Conservation (phyloP, 2,329 filamentous ascomycete genomes). For the Neofusicoccum cordaticola region DNA sequence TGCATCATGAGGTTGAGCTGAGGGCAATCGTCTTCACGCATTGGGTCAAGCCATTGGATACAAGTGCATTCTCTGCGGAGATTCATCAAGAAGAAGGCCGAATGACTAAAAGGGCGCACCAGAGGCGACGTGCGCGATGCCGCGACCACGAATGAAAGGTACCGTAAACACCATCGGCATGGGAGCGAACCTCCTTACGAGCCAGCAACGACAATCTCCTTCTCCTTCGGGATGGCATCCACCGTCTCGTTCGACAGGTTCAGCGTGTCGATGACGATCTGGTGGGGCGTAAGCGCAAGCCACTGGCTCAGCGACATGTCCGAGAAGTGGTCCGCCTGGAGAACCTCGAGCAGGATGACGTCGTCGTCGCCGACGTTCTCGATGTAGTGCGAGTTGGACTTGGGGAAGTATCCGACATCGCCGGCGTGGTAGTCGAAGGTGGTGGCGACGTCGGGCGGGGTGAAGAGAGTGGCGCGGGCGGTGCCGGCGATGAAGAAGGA, state of each 20-base stretch:
- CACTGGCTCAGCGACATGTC: slow-evolving; percentile 3
- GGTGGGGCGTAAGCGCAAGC: slow-evolving; percentile 51
- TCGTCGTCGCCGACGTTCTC: slow-evolving; percentile 21
- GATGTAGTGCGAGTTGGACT: slow-evolving; percentile 21
- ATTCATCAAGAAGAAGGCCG: too few relatives aligned
- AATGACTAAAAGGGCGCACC: too few relatives aligned
- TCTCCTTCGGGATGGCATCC: slow-evolving; percentile 42
- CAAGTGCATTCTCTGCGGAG: too few relatives aligned
- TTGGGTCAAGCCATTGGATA: too few relatives aligned
- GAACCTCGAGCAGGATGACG: slow-evolving; percentile 20
- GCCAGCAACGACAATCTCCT: slow-evolving; percentile 26
- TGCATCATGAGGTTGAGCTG: too few relatives aligned
- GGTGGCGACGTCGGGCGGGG: slow-evolving; percentile 16
- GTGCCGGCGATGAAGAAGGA: slow-evolving; percentile 19
- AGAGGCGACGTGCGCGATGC: too few relatives aligned
- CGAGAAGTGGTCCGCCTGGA: slow-evolving; percentile 20
- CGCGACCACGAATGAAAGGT: background rate
- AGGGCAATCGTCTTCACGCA: too few relatives aligned
- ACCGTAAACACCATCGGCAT: too few relatives aligned
- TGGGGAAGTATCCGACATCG: slow-evolving; percentile 21
- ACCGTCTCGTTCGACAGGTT: slow-evolving; percentile 42
- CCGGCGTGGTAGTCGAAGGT: slow-evolving; percentile 21
- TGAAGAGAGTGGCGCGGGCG: slow-evolving; percentile 20
- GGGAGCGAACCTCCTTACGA: too few relatives aligned
- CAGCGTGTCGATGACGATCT: slow-evolving; percentile 59